Evolutionary conservation across 1,139 yeast species (phyloP), one percentile per base, ranked within the genome.

Genomic region (Suhomyces terraborum): DNA sequence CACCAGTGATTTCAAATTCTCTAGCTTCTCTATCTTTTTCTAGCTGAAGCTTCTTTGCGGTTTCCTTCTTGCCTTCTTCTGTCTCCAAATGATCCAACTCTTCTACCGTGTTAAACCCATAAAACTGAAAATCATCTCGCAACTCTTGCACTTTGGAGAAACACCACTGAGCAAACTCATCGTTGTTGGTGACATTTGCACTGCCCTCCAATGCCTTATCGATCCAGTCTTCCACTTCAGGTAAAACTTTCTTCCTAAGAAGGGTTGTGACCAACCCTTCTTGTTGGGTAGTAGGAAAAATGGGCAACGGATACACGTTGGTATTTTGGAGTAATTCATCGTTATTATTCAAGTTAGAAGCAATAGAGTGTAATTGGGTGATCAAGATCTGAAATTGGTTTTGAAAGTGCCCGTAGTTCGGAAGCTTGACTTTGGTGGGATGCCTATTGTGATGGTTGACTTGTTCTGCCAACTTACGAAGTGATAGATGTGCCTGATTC

Each of bases 141-240:
- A 77, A 68, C 33, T 75, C 75, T 45, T 75, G 79, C 6, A 79
- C 73, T 28, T 69, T 64, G 22, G 73, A 66, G 8, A 74, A 62
- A 32, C 91, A 87, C 85, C 91, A 83, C 36, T 72, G 71, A 2
- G 82, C 74, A 52, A 82, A 66, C 33, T 76, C 77, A 46, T 80
- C 84, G 45, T 79, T 82, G 17, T 64, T 65, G 21, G 62, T 46
- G 14, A 57, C 43, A 14, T 49, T 49, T 28, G 50, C 29, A 33
- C 49, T 44, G 38, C 55, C 55, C 8, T 67, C 70, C 18, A 68
- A 64, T 2, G 93, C 89, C 14, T 71, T 69, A 13, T 74, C 73
- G 12, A 88, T 78, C 98, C 97, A 89, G 35, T 81, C 87, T 42
- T 83, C 88, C 1, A 91, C 95, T 52, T 89, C 97, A 0, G 98